These are phyloP conservation scores for Plasmopara halstedii DNA, from an alignment of 352 stramenopile species.

Conservation along the genomic window DNA sequence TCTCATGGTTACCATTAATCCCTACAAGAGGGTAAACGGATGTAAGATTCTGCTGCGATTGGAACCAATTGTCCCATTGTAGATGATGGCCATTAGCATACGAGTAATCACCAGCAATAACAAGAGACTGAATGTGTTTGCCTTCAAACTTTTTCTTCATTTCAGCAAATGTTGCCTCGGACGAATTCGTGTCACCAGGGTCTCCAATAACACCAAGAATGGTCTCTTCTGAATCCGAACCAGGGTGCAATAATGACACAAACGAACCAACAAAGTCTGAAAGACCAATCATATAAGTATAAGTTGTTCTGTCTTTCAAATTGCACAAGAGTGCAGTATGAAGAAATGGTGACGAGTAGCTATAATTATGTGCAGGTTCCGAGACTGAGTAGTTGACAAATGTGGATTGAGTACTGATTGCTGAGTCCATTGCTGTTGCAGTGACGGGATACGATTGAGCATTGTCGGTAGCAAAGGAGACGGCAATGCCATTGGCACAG, in stretches of 20 bases:
- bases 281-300: slow-evolving; percentile 36
- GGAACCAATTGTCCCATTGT: slow-evolving; percentile 69
- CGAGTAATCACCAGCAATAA: slow-evolving; percentile 54
- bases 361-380: slow-evolving; percentile 39
- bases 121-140: slow-evolving; percentile 31
- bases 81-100: slow-evolving; percentile 60
- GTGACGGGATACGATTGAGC: slow-evolving; percentile 25
- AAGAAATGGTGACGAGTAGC: slow-evolving; percentile 39
- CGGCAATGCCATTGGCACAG: slow-evolving; percentile 29
- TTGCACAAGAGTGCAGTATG: slow-evolving; percentile 44
- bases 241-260: slow-evolving; percentile 20
- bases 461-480: slow-evolving; percentile 30
- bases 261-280: slow-evolving; percentile 32
- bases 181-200: slow-evolving; percentile 30
- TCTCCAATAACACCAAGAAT: slow-evolving; percentile 37
- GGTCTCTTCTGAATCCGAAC: slow-evolving; percentile 29
- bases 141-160: slow-evolving; percentile 30
- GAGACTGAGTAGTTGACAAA: slow-evolving; percentile 29
- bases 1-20: slow-evolving; percentile 68
- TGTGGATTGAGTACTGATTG: slow-evolving; percentile 19
- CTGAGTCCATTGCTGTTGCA: slow-evolving; percentile 11
- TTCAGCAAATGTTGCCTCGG: slow-evolving; percentile 25
- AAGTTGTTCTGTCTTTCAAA: slow-evolving; percentile 29
- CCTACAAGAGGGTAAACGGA: slow-evolving; percentile 36
- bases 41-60: slow-evolving; percentile 33